These are phyloP conservation scores for Penicillium sclerotiorum DNA, from an alignment of 2,329 filamentous ascomycete species.

Conservation along the genomic window DNA sequence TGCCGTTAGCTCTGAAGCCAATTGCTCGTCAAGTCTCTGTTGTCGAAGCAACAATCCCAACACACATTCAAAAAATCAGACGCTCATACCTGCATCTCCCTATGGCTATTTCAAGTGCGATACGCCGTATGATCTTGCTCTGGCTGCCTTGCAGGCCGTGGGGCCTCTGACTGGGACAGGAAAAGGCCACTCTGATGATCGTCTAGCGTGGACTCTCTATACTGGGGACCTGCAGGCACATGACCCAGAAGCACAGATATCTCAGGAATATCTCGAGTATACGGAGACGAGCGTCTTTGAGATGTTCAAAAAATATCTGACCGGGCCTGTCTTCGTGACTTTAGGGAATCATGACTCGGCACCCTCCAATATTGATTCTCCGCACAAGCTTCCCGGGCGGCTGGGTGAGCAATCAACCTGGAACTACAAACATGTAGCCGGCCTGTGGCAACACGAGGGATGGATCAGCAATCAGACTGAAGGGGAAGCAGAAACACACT, in stretches of 20 bases:
- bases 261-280: constrained; percentile 57
- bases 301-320: constrained; percentile 60
- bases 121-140: constrained; percentile 59
- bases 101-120: constrained; percentile 62
- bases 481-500: constrained; percentile 54
- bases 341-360: constrained; percentile 62
- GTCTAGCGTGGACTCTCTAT: constrained; percentile 58
- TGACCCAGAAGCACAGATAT: constrained; percentile 55
- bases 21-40: constrained; percentile 56
- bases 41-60: constrained; percentile 52
- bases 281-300: constrained; percentile 56
- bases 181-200: constrained; percentile 40
- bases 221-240: constrained; percentile 62
- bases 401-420: constrained; percentile 60
- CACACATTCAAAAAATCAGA: constrained; percentile 33
- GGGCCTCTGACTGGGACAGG: constrained; percentile 60
- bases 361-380: constrained; percentile 56
- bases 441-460: constrained; percentile 58
- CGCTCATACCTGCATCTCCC: constrained; percentile 53
- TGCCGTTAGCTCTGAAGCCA: constrained; percentile 55
- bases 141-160: constrained; percentile 60
- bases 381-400: constrained; percentile 55
- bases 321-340: constrained; percentile 58
- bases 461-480: constrained; percentile 55
- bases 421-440: constrained; percentile 61